phyloP scores from a whole-genome alignment of 116 monocot species.

The Phalaenopsis hybrid region DNA sequence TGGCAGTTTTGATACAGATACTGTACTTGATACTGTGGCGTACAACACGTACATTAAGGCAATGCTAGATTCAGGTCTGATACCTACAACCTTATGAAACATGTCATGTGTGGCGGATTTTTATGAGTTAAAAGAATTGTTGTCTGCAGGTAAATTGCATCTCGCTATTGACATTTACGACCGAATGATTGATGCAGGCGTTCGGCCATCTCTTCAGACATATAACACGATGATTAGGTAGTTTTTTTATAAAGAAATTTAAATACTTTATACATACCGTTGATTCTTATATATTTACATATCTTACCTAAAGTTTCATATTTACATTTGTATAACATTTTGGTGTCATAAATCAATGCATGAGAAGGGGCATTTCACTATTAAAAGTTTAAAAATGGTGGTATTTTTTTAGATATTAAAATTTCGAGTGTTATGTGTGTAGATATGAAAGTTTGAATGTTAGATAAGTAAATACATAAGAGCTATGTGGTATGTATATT shows the following conservation, averaged over 20 bases:
- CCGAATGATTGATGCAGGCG: conserved; percentile 69
- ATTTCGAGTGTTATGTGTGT: too few relatives aligned
- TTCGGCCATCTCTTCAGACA: conserved; percentile 72
- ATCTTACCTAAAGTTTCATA: too few relatives aligned
- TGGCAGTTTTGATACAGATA: conserved; percentile 33
- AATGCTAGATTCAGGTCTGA: conserved; percentile 85
- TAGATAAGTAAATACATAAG: too few relatives aligned
- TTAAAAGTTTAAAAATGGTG: too few relatives aligned
- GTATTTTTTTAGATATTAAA: too few relatives aligned
- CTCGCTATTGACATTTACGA: conserved; percentile 58
- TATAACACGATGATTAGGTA: conserved; percentile 98
- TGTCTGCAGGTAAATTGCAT: conserved; percentile 68
- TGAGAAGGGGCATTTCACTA: too few relatives aligned
- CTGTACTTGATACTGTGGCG: conserved; percentile 77
- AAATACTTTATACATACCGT: too few relatives aligned
- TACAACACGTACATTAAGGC: conserved; percentile 93
- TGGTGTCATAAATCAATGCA: too few relatives aligned
- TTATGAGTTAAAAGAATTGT: conserved; percentile 1
- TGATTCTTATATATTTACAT: too few relatives aligned
- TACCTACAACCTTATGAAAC: not conserved
- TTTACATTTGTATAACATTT: too few relatives aligned
- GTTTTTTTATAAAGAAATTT: not conserved
- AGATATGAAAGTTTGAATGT: too few relatives aligned
- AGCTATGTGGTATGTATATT: not conserved
- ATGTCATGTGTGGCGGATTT: not conserved